A percentile compares a stretch with the other conserved stretches of the same genome.
Evolutionary conservation across 345 rosid species (phyloP).

Genomic region (Firmiana major): DNA sequence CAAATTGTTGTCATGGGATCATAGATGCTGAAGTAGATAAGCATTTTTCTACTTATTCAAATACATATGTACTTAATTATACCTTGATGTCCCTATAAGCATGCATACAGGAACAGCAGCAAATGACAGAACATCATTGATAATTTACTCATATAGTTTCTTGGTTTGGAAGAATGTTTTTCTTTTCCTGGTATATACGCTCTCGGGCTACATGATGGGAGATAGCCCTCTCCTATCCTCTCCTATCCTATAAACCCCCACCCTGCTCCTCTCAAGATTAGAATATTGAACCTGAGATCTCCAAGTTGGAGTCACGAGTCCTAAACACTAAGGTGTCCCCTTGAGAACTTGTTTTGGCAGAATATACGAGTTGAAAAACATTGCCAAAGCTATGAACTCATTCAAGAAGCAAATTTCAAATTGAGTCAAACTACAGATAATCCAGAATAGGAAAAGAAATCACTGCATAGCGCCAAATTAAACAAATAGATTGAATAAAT

Average conservation of each 20-base stretch:
- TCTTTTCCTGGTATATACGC: neutral
- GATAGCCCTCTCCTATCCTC: neutral
- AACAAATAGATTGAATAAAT: neutral
- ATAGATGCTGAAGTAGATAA: slow-evolving; percentile 11
- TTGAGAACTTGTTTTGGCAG: neutral
- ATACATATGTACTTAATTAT: neutral
- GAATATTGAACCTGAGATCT: neutral
- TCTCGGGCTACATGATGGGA: neutral
- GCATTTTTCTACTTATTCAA: neutral
- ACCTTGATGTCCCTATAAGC: neutral
- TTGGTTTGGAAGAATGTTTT: neutral
- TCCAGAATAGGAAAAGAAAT: neutral
- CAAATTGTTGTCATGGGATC: slow-evolving; percentile 9
- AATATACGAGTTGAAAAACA: neutral
- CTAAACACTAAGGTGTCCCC: neutral
- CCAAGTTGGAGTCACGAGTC: neutral
- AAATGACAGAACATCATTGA: neutral
- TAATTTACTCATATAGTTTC: neutral
- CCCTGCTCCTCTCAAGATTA: neutral
- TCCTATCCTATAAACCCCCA: neutral
- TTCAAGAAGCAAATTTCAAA: neutral
- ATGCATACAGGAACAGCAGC: neutral
- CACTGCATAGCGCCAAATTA: neutral
- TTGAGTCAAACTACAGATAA: neutral
- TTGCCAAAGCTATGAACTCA: neutral